Evolutionary conservation across 1,284 basidiomycete genomes (phyloP), one percentile per base, ranked within the genome.

Genomic region (Sphagnurus paluster): DNA sequence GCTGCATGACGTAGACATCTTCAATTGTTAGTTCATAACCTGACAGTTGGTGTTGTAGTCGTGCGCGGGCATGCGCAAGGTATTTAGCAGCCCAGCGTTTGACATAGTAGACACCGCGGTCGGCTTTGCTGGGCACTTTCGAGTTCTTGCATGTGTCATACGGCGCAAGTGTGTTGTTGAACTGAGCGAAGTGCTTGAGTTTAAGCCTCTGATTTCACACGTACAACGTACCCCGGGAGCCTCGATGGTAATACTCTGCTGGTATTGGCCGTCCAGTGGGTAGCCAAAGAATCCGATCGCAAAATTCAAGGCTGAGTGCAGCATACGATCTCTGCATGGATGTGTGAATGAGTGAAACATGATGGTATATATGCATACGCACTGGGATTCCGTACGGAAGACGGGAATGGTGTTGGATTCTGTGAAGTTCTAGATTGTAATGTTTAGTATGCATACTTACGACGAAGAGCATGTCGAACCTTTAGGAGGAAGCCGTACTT

Each of bases 311-410:
- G 89, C 88, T 5, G 90, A 92, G 23, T 84, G 74, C 20, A 89
- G 76, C 89, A 93, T 93, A 21, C 90, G 85, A 63, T 92, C 82
- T 60, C 85, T 82, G 54, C 2, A 42, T 16, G 23, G 38, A 30
- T 49, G 5, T 2, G 9, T 16, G 1, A 24, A 0, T 13, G 7
- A 5, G 5, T 28, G 13, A 16, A 17, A 21, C 6, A 20, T 21
- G 4, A 36, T 23, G 8, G 59, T n/a, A 17, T n/a, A n/a, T n/a
- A n/a, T n/a, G n/a, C n/a, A 30, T 32, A 4, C 84, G 53, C 66
- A 90, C 79, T 92, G 87, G 2, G 89, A 91, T 65, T 90, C 90
- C 0, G 92, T 93, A 37, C 93, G 82, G 69, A 95, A 92, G 9
- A 94, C 87, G 4, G 92, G 89, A 34, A 91, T 69, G 4, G 76